A percentile compares a stretch with the other conserved stretches of the same genome.
phyloP scores from a whole-genome alignment of 176 grass and related monocot genomes.

The Bothriochloa decipiens region DNA sequence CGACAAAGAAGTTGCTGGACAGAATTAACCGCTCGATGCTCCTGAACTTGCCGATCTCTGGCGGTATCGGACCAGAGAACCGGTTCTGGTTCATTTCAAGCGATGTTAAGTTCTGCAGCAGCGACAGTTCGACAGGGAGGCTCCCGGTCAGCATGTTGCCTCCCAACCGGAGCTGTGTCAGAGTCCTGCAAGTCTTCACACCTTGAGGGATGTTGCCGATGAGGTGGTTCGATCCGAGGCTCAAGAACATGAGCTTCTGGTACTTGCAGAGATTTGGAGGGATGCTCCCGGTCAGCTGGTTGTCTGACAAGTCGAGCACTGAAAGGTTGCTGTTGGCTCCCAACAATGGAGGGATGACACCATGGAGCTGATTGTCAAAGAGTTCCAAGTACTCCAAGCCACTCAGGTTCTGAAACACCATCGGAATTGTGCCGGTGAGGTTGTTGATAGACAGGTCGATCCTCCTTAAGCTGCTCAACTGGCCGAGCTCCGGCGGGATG shows the following conservation, averaged over 20 bases:
- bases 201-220: constrained; percentile 76
- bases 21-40: constrained; percentile 78
- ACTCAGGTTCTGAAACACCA: constrained; percentile 71
- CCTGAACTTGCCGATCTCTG: constrained; percentile 80
- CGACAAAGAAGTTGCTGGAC: constrained; percentile 83
- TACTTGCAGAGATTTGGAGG: constrained; percentile 70
- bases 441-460: constrained; percentile 98
- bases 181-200: constrained; percentile 77
- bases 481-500: constrained; percentile 70
- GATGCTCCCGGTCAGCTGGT: constrained; percentile 65
- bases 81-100: constrained; percentile 90
- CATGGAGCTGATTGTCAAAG: constrained; percentile 79
- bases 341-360: constrained; percentile 75
- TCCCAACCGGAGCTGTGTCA: constrained; percentile 75
- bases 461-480: constrained; percentile 57
- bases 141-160: constrained; percentile 79
- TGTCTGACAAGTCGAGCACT: constrained; percentile 80
- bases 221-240: constrained; percentile 79
- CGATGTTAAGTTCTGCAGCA: constrained; percentile 69
- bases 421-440: constrained; percentile 76
- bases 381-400: constrained; percentile 83
- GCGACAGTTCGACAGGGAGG: constrained; percentile 58
- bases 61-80: constrained; percentile 82
- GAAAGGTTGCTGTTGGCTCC: constrained; percentile 77
- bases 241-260: constrained; percentile 84